Evolutionary conservation across 192 early-diverging fungal genomes (phyloP).

Genomic region (Thoreauomyces humboldtii): DNA sequence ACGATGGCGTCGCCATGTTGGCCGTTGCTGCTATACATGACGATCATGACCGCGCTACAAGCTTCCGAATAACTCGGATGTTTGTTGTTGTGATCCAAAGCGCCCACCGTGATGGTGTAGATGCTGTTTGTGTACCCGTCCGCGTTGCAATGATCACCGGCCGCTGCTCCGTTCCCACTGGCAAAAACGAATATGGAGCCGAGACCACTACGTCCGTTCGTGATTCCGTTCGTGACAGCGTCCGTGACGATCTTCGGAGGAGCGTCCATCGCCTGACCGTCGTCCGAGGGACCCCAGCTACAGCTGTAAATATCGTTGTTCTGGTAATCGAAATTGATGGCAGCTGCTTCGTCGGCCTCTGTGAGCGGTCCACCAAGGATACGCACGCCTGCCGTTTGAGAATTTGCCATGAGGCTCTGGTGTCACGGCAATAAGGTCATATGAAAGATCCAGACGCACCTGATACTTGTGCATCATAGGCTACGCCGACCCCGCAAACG

Average conservation of each 20-base stretch:
- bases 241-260: constrained; percentile 76
- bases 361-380: constrained; percentile 87
- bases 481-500: constrained; percentile 92
- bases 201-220: constrained; percentile 76
- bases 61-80: constrained; percentile 86
- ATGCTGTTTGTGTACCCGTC: constrained; percentile 96
- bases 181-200: constrained; percentile 95
- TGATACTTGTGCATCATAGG: constrained; percentile 81
- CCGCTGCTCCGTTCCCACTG: constrained; percentile 82
- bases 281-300: constrained; percentile 92
- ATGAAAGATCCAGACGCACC: constrained; percentile 47
- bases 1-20: constrained; percentile 67
- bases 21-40: constrained; percentile 81
- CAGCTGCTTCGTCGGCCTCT: constrained; percentile 89
- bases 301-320: constrained; percentile 95
- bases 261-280: constrained; percentile 80
- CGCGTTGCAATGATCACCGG: constrained; percentile 90
- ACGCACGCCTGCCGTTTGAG: constrained; percentile 57
- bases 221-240: constrained; percentile 84
- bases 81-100: constrained; percentile 70
- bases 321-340: constrained; percentile 85
- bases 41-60: constrained; percentile 85
- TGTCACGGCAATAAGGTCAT: no score
- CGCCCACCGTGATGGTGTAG: constrained; percentile 91
- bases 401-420: no score